Conservation (phyloP, 306 rosid species). For the Medicago arabica region DNA sequence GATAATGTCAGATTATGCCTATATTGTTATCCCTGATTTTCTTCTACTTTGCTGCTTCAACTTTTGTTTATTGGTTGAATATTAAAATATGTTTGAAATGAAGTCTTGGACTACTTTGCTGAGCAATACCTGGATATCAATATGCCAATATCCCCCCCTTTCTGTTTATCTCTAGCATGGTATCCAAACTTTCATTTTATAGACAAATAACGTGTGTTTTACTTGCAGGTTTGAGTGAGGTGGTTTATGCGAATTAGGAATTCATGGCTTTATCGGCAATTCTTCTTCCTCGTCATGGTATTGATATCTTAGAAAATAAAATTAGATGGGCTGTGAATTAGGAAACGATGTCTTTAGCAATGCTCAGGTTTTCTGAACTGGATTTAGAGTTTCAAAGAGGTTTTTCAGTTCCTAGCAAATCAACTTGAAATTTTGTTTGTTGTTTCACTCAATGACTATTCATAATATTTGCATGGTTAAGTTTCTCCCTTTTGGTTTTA, state of each 20-base stretch:
- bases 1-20: constrained; percentile 37
- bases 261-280: background rate
- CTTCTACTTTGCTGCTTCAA: constrained; percentile 28
- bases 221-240: constrained; percentile 2
- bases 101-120: constrained; percentile 4
- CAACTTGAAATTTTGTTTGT: background rate
- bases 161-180: constrained; percentile 17
- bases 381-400: background rate
- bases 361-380: constrained; percentile 7
- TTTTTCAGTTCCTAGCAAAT: background rate
- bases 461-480: background rate
- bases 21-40: constrained; percentile 26
- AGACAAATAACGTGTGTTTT: constrained; percentile 19
- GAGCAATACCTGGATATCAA: constrained; percentile 16
- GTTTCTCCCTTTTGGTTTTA: background rate
- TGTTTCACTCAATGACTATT: background rate
- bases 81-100: constrained; percentile 21
- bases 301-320: background rate
- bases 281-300: background rate
- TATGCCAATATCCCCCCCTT: background rate
- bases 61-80: constrained; percentile 35
- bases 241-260: constrained; percentile 16
- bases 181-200: background rate
- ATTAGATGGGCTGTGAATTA: background rate
- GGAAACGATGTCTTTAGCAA: background rate